Evolutionary conservation across 1,139 yeast genomes (phyloP).

Genomic region (Candida sanyaensis): DNA sequence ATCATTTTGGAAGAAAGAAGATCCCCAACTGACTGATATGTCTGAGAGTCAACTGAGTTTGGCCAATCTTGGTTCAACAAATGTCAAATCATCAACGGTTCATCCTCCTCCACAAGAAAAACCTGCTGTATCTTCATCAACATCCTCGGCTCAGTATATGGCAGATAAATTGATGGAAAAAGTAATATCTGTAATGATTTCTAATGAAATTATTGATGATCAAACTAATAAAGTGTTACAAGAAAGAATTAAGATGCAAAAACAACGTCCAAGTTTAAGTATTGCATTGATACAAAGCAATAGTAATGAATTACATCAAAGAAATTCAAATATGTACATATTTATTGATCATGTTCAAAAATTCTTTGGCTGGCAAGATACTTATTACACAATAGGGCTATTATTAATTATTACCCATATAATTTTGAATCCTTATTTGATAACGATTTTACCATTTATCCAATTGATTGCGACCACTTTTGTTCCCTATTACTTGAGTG

Average conservation of each 20-base stretch:
- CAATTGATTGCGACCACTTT: slow-evolving; percentile 56
- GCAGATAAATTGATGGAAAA: slow-evolving; percentile 74
- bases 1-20: slow-evolving; percentile 18
- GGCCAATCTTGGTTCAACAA: slow-evolving; percentile 1
- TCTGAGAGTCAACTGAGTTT: slow-evolving; percentile 1
- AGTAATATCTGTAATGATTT: slow-evolving; percentile 68
- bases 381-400: slow-evolving; percentile 61
- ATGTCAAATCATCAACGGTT: background rate
- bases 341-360: slow-evolving; percentile 55
- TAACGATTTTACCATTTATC: slow-evolving; percentile 56
- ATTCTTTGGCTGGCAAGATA: slow-evolving; percentile 65
- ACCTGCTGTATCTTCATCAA: slow-evolving; percentile 4
- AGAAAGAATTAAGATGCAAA: slow-evolving; percentile 58
- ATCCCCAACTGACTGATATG: background rate
- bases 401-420: slow-evolving; percentile 56
- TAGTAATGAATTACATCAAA: slow-evolving; percentile 62
- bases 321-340: slow-evolving; percentile 64
- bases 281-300: slow-evolving; percentile 71
- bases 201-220: slow-evolving; percentile 52
- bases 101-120: slow-evolving; percentile 1
- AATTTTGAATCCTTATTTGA: slow-evolving; percentile 62
- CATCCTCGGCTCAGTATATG: slow-evolving; percentile 28
- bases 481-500: slow-evolving; percentile 66
- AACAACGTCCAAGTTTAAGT: slow-evolving; percentile 66
- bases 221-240: slow-evolving; percentile 38